Conservation (phyloP, 257 asterid species). For the Nicotiana knightiana region DNA sequence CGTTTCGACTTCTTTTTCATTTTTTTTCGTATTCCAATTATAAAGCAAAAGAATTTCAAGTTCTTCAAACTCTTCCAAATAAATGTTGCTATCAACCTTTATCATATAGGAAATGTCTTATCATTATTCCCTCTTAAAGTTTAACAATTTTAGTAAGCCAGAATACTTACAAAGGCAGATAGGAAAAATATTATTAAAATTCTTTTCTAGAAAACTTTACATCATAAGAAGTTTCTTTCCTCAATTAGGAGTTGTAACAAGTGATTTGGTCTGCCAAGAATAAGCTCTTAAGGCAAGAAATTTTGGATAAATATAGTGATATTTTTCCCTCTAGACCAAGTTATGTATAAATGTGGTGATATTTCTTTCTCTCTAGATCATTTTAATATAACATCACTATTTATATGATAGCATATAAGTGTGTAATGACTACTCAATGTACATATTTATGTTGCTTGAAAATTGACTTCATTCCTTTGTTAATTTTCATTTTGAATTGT, state of each 20-base stretch:
- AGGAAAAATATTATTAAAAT: conserved; percentile 10
- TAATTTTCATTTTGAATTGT: conserved; percentile 5
- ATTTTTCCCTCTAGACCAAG: neutral
- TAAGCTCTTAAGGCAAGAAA: conserved; percentile 11
- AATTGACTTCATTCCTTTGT: conserved; percentile 12
- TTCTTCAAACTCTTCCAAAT: conserved; percentile 34
- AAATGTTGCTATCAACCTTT: conserved; percentile 25
- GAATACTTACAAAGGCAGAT: conserved; percentile 16
- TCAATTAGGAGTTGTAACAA: conserved; percentile 18
- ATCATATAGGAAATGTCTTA: conserved; percentile 27
- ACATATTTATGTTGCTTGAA: neutral
- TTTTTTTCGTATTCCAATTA: neutral
- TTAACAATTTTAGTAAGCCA: conserved; percentile 20
- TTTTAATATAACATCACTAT: conserved; percentile 18
- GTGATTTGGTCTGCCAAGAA: conserved; percentile 18
- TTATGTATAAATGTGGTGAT: neutral
- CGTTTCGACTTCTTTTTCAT: neutral
- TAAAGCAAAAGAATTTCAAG: conserved; percentile 17
- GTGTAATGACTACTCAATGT: conserved; percentile 12
- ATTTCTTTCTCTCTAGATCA: neutral
- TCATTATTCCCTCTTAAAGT: conserved; percentile 24
- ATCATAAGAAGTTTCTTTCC: conserved; percentile 13
- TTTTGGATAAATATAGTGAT: neutral
- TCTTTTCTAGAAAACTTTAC: conserved; percentile 19
- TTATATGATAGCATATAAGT: conserved; percentile 5